These are phyloP conservation scores for Trematosphaeria pertusa DNA, from an alignment of 2,329 filamentous ascomycete species.

Conservation along the genomic window DNA sequence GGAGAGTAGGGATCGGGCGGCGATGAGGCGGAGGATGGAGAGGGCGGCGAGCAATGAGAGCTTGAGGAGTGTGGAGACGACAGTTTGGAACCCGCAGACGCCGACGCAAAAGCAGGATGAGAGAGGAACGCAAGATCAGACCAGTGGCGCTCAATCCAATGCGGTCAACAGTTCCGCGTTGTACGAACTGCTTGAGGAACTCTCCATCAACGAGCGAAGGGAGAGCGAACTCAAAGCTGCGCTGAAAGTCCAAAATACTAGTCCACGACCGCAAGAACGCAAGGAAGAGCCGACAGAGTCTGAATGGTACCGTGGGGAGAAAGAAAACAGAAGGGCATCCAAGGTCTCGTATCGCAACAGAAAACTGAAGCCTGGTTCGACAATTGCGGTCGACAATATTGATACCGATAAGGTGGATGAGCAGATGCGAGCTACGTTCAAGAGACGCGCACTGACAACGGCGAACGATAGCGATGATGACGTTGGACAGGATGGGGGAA, in stretches of 20 bases:
- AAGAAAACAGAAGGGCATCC: too few species aligned
- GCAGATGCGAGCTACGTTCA: too few species aligned
- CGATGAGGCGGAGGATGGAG: neutral
- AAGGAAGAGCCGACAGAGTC: too few species aligned
- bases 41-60: conserved; percentile 1
- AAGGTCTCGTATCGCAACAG: too few species aligned
- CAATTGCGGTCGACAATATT: too few species aligned
- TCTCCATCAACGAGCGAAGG: neutral
- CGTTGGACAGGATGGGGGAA: neutral
- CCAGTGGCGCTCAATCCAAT: neutral
- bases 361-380: too few species aligned
- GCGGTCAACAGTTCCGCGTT: neutral
- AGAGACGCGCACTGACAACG: neutral
- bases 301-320: too few species aligned
- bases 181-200: neutral
- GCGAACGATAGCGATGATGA: neutral
- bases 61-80: conserved; percentile 5
- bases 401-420: too few species aligned
- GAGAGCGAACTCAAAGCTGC: neutral
- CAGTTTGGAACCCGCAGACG: conserved; percentile 1
- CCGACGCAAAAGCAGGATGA: neutral
- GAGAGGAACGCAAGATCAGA: neutral
- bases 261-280: neutral
- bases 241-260: neutral
- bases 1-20: neutral